Evolutionary conservation across 108 stramenopile species (phyloP), one percentile per base, ranked within the genome.

Genomic region (Nitzschia putrida): DNA sequence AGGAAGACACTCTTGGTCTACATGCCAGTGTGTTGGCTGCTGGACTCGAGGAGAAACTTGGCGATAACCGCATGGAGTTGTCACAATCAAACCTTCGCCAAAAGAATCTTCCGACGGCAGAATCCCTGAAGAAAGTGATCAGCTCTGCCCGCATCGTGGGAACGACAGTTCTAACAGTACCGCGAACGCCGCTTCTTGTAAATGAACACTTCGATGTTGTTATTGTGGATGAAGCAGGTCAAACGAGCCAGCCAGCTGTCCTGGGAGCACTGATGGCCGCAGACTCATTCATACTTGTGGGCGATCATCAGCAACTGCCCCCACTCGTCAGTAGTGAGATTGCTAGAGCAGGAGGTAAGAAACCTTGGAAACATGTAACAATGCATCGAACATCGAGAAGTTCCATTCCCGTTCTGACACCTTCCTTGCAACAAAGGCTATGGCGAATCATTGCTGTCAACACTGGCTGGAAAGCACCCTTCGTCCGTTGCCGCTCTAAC

Each of bases 221-320:
- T 47, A 95, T 99, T 42, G 90, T 99, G n/a, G 99, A 99, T 64
- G 99, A 99, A 73, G 98, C 98, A 0, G 97, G 97, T 24, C 99
- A 99, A 80, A 95, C 97, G 11, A 85, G 82, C 41, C 95, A 97
- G 78, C 97, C 98, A 11, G 93, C 89, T 14, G 72, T 89, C 23
- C 58, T 99, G 8, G 96, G 97, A 16, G 91, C 96, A 10, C 76
- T 98, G 6, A 82, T 88, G 63, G 72, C 81, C 21, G 97, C 96
- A 3, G 82, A 92, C 39, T 72, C 57, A 1, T 99, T 99, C 70
- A 83, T 98, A 12, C 81, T 99, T 8, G 97, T 99, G 18, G 99
- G 99, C 38, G 99, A 99, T 69, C 96, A 97, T 69, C 88, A 92
- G 79, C 99, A 99, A 78, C 88, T 99, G 50, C 96, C 97, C 11